phyloP scores from a whole-genome alignment of 768 basidiomycete species.

The Psilocybe cubensis region DNA sequence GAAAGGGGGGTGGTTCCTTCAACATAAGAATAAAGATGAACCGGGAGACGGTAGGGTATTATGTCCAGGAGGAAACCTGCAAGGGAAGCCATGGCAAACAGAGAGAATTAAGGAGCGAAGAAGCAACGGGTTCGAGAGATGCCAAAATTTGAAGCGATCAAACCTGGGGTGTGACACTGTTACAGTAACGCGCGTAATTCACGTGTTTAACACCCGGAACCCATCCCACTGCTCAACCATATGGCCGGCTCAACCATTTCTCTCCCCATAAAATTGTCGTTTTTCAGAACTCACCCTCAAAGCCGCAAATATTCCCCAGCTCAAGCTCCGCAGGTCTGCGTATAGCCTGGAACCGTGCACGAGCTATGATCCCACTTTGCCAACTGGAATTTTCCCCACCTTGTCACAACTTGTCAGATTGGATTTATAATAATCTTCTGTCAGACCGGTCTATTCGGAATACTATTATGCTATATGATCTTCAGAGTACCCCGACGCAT shows the following conservation, averaged over 20 bases:
- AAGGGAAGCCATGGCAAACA: conserved; percentile 64
- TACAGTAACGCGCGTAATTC: conserved; percentile 16
- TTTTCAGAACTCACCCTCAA: not conserved
- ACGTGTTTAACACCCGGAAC: conserved; percentile 17
- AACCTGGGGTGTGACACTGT: conserved; percentile 31
- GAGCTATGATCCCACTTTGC: not conserved
- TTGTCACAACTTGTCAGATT: not conserved
- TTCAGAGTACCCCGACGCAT: too few species aligned
- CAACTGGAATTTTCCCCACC: not conserved
- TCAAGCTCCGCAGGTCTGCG: not conserved
- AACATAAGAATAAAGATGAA: conserved; percentile 64
- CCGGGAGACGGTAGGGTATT: conserved; percentile 62
- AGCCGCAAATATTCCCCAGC: not conserved
- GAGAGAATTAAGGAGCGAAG: conserved; percentile 26
- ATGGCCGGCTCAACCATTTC: not conserved
- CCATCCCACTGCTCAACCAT: not conserved
- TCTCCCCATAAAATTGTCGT: not conserved
- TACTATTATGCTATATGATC: too few species aligned
- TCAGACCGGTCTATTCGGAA: not conserved
- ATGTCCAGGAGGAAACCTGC: conserved; percentile 70
- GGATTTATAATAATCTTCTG: not conserved
- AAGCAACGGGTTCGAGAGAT: conserved; percentile 11
- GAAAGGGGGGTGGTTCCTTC: conserved; percentile 81
- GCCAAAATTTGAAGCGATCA: conserved; percentile 33
- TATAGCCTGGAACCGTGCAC: not conserved